These are phyloP conservation scores for Coniophora puteana DNA, from an alignment of 1,284 basidiomycete genomes.

Conservation along the genomic window DNA sequence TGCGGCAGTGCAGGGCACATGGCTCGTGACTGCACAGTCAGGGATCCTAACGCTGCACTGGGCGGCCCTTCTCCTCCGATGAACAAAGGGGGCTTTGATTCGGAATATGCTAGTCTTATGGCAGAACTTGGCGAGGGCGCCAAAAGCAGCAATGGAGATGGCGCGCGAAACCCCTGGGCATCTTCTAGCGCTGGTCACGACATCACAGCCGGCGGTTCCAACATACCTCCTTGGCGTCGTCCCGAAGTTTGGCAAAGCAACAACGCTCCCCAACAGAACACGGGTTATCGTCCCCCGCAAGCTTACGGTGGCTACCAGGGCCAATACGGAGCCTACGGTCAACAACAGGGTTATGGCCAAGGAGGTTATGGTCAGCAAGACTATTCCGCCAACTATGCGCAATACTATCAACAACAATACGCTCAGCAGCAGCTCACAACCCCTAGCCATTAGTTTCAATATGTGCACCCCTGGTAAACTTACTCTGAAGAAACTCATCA, in stretches of 20 bases:
- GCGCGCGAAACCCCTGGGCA: conserved; percentile 56
- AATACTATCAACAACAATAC: conserved; percentile 82
- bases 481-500: conserved; percentile 11
- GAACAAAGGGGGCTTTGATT: conserved; percentile 81
- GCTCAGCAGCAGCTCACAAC: conserved; percentile 65
- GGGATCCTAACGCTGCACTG: conserved; percentile 62
- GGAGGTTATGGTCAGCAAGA: conserved; percentile 47
- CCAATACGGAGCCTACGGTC: conserved; percentile 33
- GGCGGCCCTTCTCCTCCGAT: conserved; percentile 33
- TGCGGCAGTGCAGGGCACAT: conserved; percentile 96
- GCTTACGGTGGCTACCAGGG: conserved; percentile 43
- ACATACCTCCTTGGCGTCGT: conserved; percentile 83
- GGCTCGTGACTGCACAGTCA: conserved; percentile 92
- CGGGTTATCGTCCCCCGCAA: conserved; percentile 51
- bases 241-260: conserved; percentile 78
- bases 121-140: conserved; percentile 93
- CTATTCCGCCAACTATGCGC: conserved; percentile 72
- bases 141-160: conserved; percentile 51
- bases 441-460: conserved; percentile 34
- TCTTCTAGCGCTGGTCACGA: conserved; percentile 62
- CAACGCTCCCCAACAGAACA: conserved; percentile 41
- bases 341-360: conserved; percentile 41
- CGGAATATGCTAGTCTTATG: conserved; percentile 97
- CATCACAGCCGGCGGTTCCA: conserved; percentile 75
- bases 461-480: conserved; percentile 14